Evolutionary conservation across 371 early-diverging fungal species (phyloP).

Genomic region (Apophysomyces ossiformis): DNA sequence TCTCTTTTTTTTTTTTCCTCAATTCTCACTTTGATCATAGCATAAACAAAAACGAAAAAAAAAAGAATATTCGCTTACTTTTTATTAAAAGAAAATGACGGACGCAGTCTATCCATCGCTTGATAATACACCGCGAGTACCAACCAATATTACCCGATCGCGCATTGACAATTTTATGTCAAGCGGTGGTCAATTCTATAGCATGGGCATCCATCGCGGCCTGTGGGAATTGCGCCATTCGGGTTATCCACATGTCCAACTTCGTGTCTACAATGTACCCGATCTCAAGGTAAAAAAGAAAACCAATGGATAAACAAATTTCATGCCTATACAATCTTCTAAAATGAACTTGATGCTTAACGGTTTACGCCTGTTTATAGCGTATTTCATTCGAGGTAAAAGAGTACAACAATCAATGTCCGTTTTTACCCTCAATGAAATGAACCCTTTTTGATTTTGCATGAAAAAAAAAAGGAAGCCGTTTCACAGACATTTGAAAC

Average conservation of each 20-base stretch:
- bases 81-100: background rate
- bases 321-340: background rate
- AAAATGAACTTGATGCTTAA: background rate
- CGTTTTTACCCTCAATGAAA: background rate
- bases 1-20: background rate
- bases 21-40: background rate
- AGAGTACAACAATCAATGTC: background rate
- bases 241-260: conserved; percentile 39
- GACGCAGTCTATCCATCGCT: conserved; percentile 24
- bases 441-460: conserved; percentile 1
- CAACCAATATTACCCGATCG: conserved; percentile 39
- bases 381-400: conserved; percentile 48
- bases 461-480: conserved; percentile 39
- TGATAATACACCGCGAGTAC: conserved; percentile 46
- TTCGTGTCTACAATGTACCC: conserved; percentile 78
- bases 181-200: conserved; percentile 43
- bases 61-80: too few relatives aligned
- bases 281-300: conserved; percentile 55
- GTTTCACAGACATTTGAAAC: conserved; percentile 41
- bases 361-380: conserved; percentile 18
- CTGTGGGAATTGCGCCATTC: conserved; percentile 37
- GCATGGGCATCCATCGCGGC: conserved; percentile 50
- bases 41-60: background rate
- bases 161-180: conserved; percentile 51
- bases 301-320: background rate